phyloP scores from a whole-genome alignment of 2,329 filamentous ascomycete species.

The Zasmidium angulare region DNA sequence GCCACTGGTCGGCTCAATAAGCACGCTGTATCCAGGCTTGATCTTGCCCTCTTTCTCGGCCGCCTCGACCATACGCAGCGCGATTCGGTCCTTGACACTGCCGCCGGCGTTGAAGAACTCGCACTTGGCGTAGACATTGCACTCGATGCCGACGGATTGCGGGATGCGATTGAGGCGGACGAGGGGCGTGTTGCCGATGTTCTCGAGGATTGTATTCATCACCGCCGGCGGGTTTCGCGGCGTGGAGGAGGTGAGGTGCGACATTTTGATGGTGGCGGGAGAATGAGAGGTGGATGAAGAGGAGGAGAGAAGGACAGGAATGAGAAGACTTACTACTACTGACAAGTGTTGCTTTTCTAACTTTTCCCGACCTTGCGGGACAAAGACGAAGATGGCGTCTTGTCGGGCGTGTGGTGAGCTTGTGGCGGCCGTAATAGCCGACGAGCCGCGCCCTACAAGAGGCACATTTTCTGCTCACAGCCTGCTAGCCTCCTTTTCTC shows the following conservation, averaged over 20 bases:
- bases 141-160: constrained; percentile 83
- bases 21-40: constrained; percentile 84
- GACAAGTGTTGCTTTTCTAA: background rate
- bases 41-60: constrained; percentile 89
- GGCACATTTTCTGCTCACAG: no score
- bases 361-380: background rate
- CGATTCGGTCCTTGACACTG: constrained; percentile 90
- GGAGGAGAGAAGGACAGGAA: constrained; percentile 2
- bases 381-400: background rate
- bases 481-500: no score
- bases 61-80: constrained; percentile 94
- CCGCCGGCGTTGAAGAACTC: constrained; percentile 64
- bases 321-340: background rate
- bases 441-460: background rate
- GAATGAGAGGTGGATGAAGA: constrained; percentile 4
- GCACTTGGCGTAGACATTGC: constrained; percentile 46
- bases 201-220: constrained; percentile 71
- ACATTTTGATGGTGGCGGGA: constrained; percentile 25
- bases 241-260: constrained; percentile 43
- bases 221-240: constrained; percentile 54
- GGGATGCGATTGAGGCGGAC: constrained; percentile 92
- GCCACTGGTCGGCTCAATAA: constrained; percentile 97
- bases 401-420: no score
- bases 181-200: constrained; percentile 95
- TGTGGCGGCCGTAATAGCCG: background rate